These are phyloP conservation scores for Linum lewisii DNA, from an alignment of 345 rosid genomes.

Conservation along the genomic window DNA sequence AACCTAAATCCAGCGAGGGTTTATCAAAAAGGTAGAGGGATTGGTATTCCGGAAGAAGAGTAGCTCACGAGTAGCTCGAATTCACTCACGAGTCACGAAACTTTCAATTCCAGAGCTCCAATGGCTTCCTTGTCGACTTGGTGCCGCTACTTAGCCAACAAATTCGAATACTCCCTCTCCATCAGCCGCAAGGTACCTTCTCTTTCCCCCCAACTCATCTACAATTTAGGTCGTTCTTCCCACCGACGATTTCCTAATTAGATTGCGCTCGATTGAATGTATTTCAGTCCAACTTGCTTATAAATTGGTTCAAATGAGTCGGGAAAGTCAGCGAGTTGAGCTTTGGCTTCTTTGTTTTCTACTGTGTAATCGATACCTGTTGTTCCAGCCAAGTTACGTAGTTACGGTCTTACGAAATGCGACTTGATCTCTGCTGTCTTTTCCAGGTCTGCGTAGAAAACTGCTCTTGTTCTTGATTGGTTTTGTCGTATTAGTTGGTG, in stretches of 20 bases:
- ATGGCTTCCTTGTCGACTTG: conserved; percentile 77
- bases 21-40: neutral
- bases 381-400: neutral
- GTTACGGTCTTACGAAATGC: neutral
- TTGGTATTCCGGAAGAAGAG: neutral
- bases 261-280: too few species aligned
- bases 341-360: neutral
- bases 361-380: neutral
- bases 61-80: neutral
- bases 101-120: neutral
- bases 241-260: conserved; percentile 1
- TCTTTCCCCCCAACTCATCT: neutral
- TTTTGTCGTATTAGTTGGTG: too few species aligned
- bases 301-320: neutral
- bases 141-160: conserved; percentile 59
- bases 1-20: neutral
- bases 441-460: neutral
- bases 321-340: neutral
- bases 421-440: neutral
- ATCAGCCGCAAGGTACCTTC: conserved; percentile 48
- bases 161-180: conserved; percentile 58
- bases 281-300: neutral
- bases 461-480: neutral
- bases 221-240: conserved; percentile 1
- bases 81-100: too few species aligned